Evolutionary conservation across 2,329 filamentous ascomycete species (phyloP).

Genomic region (Ascochyta rabiei): DNA sequence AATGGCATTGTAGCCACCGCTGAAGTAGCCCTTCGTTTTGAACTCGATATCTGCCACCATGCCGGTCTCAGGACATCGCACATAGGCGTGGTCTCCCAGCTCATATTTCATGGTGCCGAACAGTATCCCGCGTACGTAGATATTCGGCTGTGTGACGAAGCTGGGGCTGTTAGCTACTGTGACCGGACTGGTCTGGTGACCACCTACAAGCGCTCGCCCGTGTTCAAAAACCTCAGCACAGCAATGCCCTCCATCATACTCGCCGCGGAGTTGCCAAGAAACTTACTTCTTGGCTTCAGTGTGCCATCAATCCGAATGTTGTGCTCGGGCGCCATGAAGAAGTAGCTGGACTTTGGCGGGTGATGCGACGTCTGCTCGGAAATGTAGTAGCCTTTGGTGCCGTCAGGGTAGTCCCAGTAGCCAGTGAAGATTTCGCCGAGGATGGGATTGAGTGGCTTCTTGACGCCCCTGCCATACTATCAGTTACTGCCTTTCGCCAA

Average conservation of each 20-base stretch:
- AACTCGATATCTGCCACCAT: conserved; percentile 93
- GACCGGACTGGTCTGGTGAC: not conserved
- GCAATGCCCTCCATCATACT: conserved; percentile 98
- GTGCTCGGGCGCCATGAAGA: conserved; percentile 95
- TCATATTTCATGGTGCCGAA: conserved; percentile 99
- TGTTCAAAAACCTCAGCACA: conserved; percentile 80
- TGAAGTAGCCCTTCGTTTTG: conserved; percentile 97
- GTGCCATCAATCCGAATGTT: conserved; percentile 95
- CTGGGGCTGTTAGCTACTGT: conserved; percentile 53
- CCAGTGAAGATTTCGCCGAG: conserved; percentile 93
- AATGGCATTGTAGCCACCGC: conserved; percentile 95
- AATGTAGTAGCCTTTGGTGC: conserved; percentile 91
- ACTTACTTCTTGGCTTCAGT: conserved; percentile 91
- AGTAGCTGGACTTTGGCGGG: conserved; percentile 98
- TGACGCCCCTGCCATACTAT: conserved; percentile 74
- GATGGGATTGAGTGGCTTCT: conserved; percentile 97
- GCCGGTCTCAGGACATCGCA: conserved; percentile 86
- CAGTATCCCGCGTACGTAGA: conserved; percentile 96
- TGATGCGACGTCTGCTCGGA: conserved; percentile 98
- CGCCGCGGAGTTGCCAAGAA: conserved; percentile 94
- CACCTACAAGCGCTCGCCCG: conserved; percentile 86
- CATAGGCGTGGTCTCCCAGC: conserved; percentile 92
- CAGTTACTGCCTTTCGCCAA: conserved; percentile 27
- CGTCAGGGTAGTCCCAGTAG: conserved; percentile 90
- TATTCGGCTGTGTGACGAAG: conserved; percentile 95